Evolutionary conservation across 129 eudicot genomes (phyloP).

Genomic region (Ambrosia artemisiifolia): DNA sequence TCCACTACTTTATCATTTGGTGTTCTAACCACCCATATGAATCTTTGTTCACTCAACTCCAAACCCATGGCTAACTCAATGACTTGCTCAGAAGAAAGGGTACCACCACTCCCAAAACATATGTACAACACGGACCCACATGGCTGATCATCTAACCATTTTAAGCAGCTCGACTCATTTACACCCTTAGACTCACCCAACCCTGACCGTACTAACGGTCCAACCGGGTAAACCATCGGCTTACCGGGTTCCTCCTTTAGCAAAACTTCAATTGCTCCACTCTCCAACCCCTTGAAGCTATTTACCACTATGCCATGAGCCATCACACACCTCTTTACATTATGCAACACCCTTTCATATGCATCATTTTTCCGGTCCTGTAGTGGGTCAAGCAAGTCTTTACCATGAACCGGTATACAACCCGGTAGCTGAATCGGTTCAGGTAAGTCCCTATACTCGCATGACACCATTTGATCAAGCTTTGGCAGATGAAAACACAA

Average conservation of each 20-base stretch:
- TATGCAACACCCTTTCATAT: slow-evolving; percentile 46
- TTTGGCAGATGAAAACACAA: slow-evolving; percentile 38
- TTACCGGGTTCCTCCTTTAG: slow-evolving; percentile 18
- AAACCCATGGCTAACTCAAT: slow-evolving; percentile 57
- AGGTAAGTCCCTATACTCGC: slow-evolving; percentile 38
- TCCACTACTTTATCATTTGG: slow-evolving; percentile 39
- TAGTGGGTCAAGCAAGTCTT: slow-evolving; percentile 44
- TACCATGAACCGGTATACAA: slow-evolving; percentile 49
- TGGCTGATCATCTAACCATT: slow-evolving; percentile 58
- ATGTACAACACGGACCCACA: slow-evolving; percentile 50
- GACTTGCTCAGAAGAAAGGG: slow-evolving; percentile 41
- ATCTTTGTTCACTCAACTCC: slow-evolving; percentile 57
- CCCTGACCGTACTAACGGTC: slow-evolving; percentile 40
- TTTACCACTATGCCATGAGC: slow-evolving; percentile 58
- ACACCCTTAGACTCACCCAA: neutral
- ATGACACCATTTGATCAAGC: slow-evolving; percentile 38
- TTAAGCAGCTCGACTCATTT: slow-evolving; percentile 29
- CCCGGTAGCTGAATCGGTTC: slow-evolving; percentile 55
- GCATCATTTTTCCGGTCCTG: slow-evolving; percentile 48
- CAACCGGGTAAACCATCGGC: slow-evolving; percentile 46
- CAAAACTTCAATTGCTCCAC: slow-evolving; percentile 31
- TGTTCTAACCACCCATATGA: slow-evolving; percentile 48
- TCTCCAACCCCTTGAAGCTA: slow-evolving; percentile 51
- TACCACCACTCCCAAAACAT: slow-evolving; percentile 76
- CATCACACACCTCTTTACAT: slow-evolving; percentile 30